phyloP scores from a whole-genome alignment of 164 flowering plant species.

The Magnolia kwangsiensis region DNA sequence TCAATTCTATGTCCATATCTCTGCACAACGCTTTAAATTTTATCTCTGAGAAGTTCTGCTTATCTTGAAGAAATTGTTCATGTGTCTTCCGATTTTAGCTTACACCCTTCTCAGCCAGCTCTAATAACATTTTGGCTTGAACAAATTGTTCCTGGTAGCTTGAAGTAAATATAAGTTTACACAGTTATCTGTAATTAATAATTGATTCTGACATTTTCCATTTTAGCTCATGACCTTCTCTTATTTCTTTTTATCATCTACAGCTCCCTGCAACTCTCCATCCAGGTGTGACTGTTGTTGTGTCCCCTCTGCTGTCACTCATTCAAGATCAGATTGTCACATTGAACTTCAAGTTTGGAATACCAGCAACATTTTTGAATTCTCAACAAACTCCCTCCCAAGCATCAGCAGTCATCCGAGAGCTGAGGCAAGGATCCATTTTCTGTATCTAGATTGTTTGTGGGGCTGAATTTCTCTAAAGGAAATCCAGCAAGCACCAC shows the following conservation, averaged over 20 bases:
- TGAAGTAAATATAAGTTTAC: neutral
- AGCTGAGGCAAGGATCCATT: conserved; percentile 60
- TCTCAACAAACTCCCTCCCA: conserved; percentile 86
- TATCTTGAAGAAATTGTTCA: too few species aligned
- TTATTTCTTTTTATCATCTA: conserved; percentile 7
- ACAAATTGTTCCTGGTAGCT: neutral
- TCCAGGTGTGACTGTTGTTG: conserved; percentile 82
- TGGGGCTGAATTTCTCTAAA: neutral
- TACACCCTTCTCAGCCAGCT: too few species aligned
- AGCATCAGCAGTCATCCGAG: conserved; percentile 71
- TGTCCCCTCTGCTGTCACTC: conserved; percentile 88
- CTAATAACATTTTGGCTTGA: too few species aligned
- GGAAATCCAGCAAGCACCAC: neutral
- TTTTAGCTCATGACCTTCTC: neutral
- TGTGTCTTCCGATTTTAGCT: too few species aligned
- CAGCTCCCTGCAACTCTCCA: conserved; percentile 94
- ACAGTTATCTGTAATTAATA: neutral
- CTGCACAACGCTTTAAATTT: too few species aligned
- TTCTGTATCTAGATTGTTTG: neutral
- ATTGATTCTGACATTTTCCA: neutral
- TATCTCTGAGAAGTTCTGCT: too few species aligned
- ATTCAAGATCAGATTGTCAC: conserved; percentile 94
- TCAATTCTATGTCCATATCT: too few species aligned
- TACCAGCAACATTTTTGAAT: conserved; percentile 88
- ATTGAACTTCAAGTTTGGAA: conserved; percentile 75